Conservation (phyloP, 1,284 basidiomycete genomes). For the Austropuccinia psidii region DNA sequence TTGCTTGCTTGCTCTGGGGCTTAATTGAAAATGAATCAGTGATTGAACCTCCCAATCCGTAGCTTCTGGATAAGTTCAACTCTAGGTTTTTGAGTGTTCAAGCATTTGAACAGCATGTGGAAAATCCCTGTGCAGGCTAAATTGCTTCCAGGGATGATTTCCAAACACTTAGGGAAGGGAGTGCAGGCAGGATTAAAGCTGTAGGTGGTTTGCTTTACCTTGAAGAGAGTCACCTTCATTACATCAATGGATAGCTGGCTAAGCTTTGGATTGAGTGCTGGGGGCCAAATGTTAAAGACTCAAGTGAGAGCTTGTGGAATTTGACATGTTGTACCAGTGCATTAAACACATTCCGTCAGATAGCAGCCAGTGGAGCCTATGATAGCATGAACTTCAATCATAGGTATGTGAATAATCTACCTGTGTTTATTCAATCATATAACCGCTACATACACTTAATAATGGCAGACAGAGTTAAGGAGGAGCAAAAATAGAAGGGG, state of each 20-base stretch:
- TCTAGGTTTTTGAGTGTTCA: too few species aligned
- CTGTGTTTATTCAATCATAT: neutral
- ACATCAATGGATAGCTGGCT: constrained; percentile 3
- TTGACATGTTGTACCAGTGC: neutral
- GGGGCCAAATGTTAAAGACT: constrained; percentile 18
- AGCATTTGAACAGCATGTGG: neutral
- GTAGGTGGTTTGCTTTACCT: neutral
- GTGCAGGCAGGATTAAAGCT: neutral
- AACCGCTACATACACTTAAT: constrained; percentile 31
- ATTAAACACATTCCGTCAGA: constrained; percentile 6
- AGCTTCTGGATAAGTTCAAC: too few species aligned
- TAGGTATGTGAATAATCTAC: neutral
- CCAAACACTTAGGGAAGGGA: neutral
- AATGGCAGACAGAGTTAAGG: neutral
- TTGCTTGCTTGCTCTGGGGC: neutral
- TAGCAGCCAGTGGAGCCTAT: neutral
- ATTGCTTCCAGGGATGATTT: neutral
- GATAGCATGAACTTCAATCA: constrained; percentile 1
- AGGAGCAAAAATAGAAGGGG: neutral
- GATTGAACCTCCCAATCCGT: neutral
- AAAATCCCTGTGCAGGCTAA: neutral
- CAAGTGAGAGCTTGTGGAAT: constrained; percentile 12
- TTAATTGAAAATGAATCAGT: neutral
- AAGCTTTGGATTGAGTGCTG: constrained; percentile 11
- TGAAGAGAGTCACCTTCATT: neutral